Conservation (phyloP, 306 rosid genomes). For the Glycine latifolia region DNA sequence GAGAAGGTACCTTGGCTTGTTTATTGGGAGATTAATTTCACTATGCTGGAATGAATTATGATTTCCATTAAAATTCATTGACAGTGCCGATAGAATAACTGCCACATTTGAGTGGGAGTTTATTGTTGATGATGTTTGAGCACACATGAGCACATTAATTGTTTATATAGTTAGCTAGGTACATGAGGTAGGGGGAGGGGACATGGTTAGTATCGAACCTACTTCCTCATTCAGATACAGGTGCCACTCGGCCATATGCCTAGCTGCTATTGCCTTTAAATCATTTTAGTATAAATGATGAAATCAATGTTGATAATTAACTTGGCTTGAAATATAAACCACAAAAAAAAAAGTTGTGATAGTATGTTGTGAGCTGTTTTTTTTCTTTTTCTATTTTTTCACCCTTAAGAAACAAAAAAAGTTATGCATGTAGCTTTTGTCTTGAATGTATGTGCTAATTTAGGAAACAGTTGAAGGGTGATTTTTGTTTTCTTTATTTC, state of each 20-base stretch:
- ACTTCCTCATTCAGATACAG: conserved; percentile 36
- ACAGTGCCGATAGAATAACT: conserved; percentile 3
- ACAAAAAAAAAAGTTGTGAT: not conserved
- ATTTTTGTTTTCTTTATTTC: no score
- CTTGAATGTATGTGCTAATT: no score
- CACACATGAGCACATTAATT: conserved; percentile 19
- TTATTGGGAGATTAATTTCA: no score
- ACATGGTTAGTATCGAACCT: conserved; percentile 24
- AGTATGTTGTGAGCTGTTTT: no score
- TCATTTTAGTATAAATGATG: not conserved
- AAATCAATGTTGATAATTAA: conserved; percentile 34
- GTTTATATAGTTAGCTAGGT: conserved; percentile 18
- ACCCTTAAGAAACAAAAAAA: no score
- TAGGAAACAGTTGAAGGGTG: no score
- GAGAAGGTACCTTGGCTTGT: no score
- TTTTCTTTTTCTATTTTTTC: no score
- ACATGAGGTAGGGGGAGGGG: conserved; percentile 19
- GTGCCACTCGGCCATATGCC: conserved; percentile 31
- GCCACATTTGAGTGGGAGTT: conserved; percentile 26
- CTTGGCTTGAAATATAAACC: conserved; percentile 52
- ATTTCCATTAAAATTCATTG: conserved; percentile 40
- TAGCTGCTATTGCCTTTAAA: conserved; percentile 1
- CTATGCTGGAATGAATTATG: no score
- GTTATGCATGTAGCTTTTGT: no score
- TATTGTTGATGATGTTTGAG: conserved; percentile 27